Base-by-base conservation (phyloP, 345 rosid genomes). In the Euphorbia pulcherrima region DNA sequence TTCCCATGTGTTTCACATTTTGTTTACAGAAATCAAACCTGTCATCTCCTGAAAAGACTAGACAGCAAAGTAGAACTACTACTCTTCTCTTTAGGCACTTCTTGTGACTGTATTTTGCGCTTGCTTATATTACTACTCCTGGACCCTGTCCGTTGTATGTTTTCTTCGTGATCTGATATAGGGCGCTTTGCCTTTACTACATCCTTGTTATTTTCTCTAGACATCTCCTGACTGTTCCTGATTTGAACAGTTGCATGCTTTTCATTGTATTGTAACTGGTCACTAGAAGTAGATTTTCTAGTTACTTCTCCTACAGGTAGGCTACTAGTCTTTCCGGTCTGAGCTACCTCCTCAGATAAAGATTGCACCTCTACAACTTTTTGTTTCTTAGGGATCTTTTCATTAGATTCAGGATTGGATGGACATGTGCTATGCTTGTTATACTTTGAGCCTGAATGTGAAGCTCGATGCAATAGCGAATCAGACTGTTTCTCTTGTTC, bases 41-140 rank as follows among this genome's bases (percentile, higher is more conserved):
- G 63, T 52, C 48, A 68, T 71, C 57, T 74, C 75, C 21, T 76
- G 83, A 85, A 88, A 26, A 88, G 75, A 63, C 79, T 78, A 55
- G 84, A 83, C 63, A 83, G 83, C 29, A 60, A 76, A 29, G 40
- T 37, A n/a, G n/a, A n/a, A 39, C 14, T 13, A 48, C 39, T 69
- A 44, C 21, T 66, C 6, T 74, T 72, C 73, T 46, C 60, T 68
- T 74, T 69, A n/a, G 48, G 33, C 51, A 50, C 70, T 60, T 60
- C 70, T 40, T 40, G 30, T 16, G 27, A n/a, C 13, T 57, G 30
- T 60, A 60, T 68, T 16, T 37, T 8, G 44, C 18, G 41, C 51
- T 64, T 47, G 18, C 54, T 27, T 29, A 46, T 33, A 59, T 64
- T 72, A 58, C 60, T 30, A 46, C 29, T 69, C 62, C 55, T 52